Evolutionary conservation across 768 basidiomycete genomes (phyloP).

Genomic region (Termitomyces sp.): DNA sequence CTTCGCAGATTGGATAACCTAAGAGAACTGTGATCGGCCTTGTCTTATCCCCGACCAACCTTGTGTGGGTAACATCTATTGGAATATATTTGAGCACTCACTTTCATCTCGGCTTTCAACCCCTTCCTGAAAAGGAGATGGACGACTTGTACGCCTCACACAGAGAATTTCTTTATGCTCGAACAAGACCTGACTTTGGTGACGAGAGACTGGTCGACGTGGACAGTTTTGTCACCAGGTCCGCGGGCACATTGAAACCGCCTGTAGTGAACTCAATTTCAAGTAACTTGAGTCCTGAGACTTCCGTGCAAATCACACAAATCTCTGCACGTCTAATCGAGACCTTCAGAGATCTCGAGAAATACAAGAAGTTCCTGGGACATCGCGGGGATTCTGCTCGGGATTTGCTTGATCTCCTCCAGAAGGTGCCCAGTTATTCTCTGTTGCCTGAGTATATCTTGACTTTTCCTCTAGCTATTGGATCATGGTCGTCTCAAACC

Average conservation of each 20-base stretch:
- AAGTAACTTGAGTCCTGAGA: not conserved
- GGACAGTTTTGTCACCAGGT: not conserved
- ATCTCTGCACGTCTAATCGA: slow-evolving; percentile 9
- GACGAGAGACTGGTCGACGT: not conserved
- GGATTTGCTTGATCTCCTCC: slow-evolving; percentile 18
- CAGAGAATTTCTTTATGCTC: not conserved
- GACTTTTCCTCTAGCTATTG: slow-evolving; percentile 11
- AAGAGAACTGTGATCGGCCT: too few species aligned
- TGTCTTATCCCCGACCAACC: not conserved
- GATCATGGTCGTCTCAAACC: slow-evolving; percentile 11
- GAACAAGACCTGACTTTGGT: not conserved
- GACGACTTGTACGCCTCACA: not conserved
- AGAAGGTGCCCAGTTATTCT: slow-evolving; percentile 12
- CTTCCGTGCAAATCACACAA: not conserved
- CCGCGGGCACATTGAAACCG: not conserved
- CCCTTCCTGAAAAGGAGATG: not conserved
- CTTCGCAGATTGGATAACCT: not conserved
- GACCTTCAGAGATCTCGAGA: slow-evolving; percentile 8
- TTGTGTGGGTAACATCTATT: not conserved
- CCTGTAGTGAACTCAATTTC: not conserved
- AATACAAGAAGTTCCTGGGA: slow-evolving; percentile 14
- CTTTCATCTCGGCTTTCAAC: not conserved
- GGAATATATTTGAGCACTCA: not conserved
- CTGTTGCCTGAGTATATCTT: not conserved
- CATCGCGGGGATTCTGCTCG: slow-evolving; percentile 12